These are phyloP conservation scores for Rhodamnia argentea DNA, from an alignment of 345 rosid genomes.

Conservation along the genomic window DNA sequence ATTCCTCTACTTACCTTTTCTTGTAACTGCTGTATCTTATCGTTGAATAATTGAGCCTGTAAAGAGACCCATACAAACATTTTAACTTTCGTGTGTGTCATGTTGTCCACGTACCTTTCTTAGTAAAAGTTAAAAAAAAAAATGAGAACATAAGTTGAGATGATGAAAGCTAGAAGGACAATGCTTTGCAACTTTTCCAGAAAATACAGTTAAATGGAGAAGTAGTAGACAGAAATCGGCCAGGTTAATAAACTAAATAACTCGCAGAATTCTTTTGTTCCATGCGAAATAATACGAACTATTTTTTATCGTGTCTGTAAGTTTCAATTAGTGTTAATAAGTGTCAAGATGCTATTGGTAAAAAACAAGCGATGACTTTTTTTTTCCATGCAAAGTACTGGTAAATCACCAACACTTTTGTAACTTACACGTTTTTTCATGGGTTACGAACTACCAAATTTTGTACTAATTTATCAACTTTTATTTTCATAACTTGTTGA, in stretches of 20 bases:
- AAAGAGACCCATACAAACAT: background rate
- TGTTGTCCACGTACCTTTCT: background rate
- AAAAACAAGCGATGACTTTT: background rate
- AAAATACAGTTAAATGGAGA: background rate
- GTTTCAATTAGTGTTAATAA: background rate
- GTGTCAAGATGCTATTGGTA: background rate
- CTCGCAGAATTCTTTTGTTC: background rate
- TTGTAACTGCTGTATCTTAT: constrained; percentile 32
- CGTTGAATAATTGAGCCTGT: constrained; percentile 32
- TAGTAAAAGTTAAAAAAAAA: background rate
- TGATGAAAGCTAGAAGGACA: background rate
- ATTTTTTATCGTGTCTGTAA: background rate
- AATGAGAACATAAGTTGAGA: background rate
- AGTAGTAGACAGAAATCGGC: background rate
- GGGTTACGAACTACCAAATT: background rate
- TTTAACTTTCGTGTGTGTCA: background rate
- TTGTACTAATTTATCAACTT: background rate
- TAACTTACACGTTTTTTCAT: background rate
- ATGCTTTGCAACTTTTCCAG: background rate
- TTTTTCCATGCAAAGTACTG: background rate
- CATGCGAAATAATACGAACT: background rate
- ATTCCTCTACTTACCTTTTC: constrained; percentile 20
- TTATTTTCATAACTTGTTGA: background rate
- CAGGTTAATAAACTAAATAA: background rate
- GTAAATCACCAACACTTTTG: background rate